phyloP scores from a whole-genome alignment of 768 basidiomycete genomes.

The Termitomyces eurrhizus region DNA sequence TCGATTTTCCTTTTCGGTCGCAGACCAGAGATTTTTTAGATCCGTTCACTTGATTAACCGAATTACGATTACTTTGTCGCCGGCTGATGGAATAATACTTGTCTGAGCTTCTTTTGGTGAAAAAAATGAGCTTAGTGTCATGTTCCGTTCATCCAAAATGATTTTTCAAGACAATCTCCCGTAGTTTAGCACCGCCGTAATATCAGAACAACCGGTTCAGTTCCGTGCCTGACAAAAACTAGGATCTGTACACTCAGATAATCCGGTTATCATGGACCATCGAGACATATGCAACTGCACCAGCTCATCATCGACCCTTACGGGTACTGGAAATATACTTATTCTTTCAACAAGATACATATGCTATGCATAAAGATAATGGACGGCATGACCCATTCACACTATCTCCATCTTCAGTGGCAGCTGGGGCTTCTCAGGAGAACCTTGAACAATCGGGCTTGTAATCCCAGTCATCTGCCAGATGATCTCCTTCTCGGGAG shows the following conservation, averaged over 20 bases:
- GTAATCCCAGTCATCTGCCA: slow-evolving; percentile 17
- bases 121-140: not conserved
- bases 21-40: not conserved
- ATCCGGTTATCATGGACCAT: not conserved
- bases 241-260: not conserved
- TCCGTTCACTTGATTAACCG: not conserved
- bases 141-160: not conserved
- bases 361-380: not conserved
- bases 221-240: not conserved
- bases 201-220: not conserved
- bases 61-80: not conserved
- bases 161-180: not conserved
- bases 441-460: slow-evolving; percentile 13
- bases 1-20: not conserved
- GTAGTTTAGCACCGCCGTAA: not conserved
- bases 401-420: slow-evolving; percentile 13
- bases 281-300: not conserved
- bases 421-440: slow-evolving; percentile 9
- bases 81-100: not conserved
- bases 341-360: not conserved
- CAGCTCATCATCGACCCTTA: not conserved
- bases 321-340: too few species aligned
- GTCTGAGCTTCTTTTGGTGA: not conserved
- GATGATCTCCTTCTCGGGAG: slow-evolving; percentile 13
- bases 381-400: not conserved